Evolutionary conservation across 345 rosid species (phyloP), one percentile per base, ranked within the genome.

Genomic region (Tarenaya hassleriana): DNA sequence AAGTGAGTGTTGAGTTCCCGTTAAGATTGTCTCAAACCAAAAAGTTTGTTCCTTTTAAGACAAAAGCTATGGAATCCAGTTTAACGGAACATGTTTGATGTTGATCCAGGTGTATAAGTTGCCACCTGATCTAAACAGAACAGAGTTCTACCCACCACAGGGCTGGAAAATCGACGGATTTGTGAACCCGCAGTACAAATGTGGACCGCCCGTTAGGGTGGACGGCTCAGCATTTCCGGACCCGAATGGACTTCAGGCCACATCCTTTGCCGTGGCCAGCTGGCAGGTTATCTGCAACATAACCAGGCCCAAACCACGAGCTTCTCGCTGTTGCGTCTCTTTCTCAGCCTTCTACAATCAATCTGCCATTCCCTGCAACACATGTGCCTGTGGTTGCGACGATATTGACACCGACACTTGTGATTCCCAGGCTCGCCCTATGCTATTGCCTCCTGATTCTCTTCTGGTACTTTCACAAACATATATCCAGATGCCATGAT

Each of bases 361-460:
- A 12, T 83, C 94, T 0, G 81, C 74, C 10, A 72, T 92, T 20
- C 98, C 98, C 0, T 92, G 98, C 72, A 73, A 65, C 35, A 79
- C 98, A 1, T 92, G 98, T 13, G 95, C 98, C 24, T 92, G 98
- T 16, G 98, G 98, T 5, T 92, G 98, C 24, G 62, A 55, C 0
- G 50, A 81, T 16, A 44, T 66, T 2, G 68, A 75, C 10, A 64
- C 73, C 0, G 63, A 58, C n/a, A 70, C 58, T 1, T 92, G 98
- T 58, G 78, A 81, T 52, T 62, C 75, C 18, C 64, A 64, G 4
- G 77, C 77, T 0, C 29, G 43, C 8, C 47, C 76, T 1, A 74
- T 92, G 95, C 75, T 85, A 12, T 69, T 92, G 3, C 98, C 98
- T 0, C 42, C 97, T 0, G 95, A 85, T 59, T 67, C 94, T 8